Base-by-base conservation (phyloP, 2,329 filamentous ascomycete species). In the Colletotrichum cordylinicola region DNA sequence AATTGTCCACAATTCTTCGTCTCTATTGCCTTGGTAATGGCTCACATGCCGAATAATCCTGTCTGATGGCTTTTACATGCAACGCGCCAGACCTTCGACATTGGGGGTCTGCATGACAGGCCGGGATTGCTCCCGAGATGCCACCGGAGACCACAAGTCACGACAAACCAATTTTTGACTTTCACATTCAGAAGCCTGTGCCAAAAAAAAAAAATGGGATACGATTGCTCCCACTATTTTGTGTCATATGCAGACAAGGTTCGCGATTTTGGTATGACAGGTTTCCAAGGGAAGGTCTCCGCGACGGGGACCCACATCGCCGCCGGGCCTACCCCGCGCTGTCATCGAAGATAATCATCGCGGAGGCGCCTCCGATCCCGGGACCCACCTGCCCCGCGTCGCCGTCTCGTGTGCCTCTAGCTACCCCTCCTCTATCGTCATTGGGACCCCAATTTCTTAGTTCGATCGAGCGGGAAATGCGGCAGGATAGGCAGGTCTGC, bases 401-500 rank as follows among this genome's bases (percentile, higher is more conserved):
- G 16, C 56, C 56, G 56, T 35, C 4, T 12, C 16, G 13, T 15
- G 48, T 7, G 56, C 29, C n/a, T 31, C 16, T 12, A 33, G 27
- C 31, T 70, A 64, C 68, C 68, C 68, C 68, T 37, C 68, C 58
- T 64, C 21, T 27, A 37, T 43, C 62, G 37, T 48, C 27, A 18
- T 29, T 27, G 16, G 1, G 37, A 15, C 39, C 21, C 21, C 43
- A 2, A 52, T 13, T 37, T 29, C 29, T 29, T 24, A 31, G 48
- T 39, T n/a, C 31, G 24, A 43, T 60, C 9, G 33, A 35, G 58
- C 16, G 29, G n/a, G 6, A 24, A 27, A 37, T 33, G 24, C 18
- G 43, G 66, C 48, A 33, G 33, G 65, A 72, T 10, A 72, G 69
- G 69, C 69, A 72, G 61, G 69, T 52, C 61, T 72, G 48, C 48